Evolutionary conservation across 2,329 filamentous ascomycete species (phyloP).

Genomic region (Botrytis elliptica): DNA sequence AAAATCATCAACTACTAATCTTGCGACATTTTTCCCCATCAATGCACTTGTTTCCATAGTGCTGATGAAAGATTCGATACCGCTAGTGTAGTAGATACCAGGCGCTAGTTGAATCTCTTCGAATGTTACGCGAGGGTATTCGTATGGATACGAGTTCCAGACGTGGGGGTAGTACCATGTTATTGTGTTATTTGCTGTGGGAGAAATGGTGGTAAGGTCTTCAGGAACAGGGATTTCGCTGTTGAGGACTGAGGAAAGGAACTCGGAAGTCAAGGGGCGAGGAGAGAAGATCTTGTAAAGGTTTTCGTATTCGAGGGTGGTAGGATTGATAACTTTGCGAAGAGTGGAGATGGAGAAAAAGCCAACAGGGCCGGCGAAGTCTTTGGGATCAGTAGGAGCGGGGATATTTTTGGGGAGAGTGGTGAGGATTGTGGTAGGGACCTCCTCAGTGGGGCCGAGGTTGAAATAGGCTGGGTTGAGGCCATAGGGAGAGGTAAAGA

Average conservation of each 20-base stretch:
- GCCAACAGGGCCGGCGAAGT: conserved; percentile 67
- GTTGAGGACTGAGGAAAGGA: conserved; percentile 52
- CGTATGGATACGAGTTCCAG: conserved; percentile 84
- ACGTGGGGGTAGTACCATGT: conserved; percentile 75
- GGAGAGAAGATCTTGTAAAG: conserved; percentile 67
- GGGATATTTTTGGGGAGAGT: conserved; percentile 64
- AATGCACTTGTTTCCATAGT: conserved; percentile 96
- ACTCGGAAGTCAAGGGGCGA: conserved; percentile 50
- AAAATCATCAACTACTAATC: conserved; percentile 64
- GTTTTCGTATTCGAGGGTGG: conserved; percentile 52
- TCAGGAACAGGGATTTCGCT: conserved; percentile 40
- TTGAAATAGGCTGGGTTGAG: conserved; percentile 74
- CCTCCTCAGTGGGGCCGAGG: conserved; percentile 53
- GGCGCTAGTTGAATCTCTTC: conserved; percentile 71
- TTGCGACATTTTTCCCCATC: conserved; percentile 84
- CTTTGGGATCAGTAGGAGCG: conserved; percentile 43
- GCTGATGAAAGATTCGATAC: conserved; percentile 90
- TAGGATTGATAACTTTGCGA: conserved; percentile 60
- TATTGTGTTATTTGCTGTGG: conserved; percentile 54
- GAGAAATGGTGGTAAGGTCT: conserved; percentile 30
- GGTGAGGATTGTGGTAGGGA: conserved; percentile 78
- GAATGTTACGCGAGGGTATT: conserved; percentile 82
- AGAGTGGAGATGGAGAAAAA: conserved; percentile 88
- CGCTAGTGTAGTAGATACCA: conserved; percentile 68
- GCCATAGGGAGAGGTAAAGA: conserved; percentile 76